Conservation (phyloP, 2,329 filamentous ascomycete genomes). For the Microcyclosporella mali region DNA sequence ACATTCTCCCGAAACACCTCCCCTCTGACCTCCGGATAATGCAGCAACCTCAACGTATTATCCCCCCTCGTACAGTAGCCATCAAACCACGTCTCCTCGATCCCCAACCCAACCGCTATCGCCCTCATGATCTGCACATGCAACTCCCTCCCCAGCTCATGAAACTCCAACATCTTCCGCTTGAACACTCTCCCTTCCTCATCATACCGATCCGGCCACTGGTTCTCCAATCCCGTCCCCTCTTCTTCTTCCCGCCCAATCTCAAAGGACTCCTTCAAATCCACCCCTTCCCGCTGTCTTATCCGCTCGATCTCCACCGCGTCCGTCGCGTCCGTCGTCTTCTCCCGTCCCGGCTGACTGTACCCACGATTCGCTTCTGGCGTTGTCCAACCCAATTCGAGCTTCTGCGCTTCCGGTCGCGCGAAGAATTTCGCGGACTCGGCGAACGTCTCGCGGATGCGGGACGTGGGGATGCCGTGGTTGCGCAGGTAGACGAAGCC, state of each 20-base stretch:
- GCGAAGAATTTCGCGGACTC: conserved; percentile 64
- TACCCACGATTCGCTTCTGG: conserved; percentile 47
- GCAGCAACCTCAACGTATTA: conserved; percentile 52
- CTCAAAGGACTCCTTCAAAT: conserved; percentile 55
- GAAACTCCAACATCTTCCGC: conserved; percentile 67
- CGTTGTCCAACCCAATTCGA: conserved; percentile 58
- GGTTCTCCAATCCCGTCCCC: conserved; percentile 58
- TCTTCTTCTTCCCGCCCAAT: conserved; percentile 57
- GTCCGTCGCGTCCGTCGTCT: conserved; percentile 56
- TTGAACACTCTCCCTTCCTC: conserved; percentile 60
- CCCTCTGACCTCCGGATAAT: conserved; percentile 51
- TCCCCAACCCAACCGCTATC: conserved; percentile 55
- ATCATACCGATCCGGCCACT: conserved; percentile 63
- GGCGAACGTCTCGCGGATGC: conserved; percentile 22
- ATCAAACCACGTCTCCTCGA: conserved; percentile 75
- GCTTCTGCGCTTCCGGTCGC: conserved; percentile 56
- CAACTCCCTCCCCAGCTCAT: conserved; percentile 64
- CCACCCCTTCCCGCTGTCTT: conserved; percentile 44
- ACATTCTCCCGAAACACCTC: conserved; percentile 48
- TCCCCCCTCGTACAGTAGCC: conserved; percentile 63
- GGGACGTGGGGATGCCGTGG: conserved; percentile 59
- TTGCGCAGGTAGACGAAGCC: conserved; percentile 87
- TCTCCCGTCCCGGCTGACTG: conserved; percentile 55
- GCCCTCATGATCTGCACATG: conserved; percentile 66
- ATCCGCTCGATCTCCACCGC: conserved; percentile 52